Base-by-base conservation (phyloP, 371 early-diverging fungal genomes). In the Saksenaea oblongispora region DNA sequence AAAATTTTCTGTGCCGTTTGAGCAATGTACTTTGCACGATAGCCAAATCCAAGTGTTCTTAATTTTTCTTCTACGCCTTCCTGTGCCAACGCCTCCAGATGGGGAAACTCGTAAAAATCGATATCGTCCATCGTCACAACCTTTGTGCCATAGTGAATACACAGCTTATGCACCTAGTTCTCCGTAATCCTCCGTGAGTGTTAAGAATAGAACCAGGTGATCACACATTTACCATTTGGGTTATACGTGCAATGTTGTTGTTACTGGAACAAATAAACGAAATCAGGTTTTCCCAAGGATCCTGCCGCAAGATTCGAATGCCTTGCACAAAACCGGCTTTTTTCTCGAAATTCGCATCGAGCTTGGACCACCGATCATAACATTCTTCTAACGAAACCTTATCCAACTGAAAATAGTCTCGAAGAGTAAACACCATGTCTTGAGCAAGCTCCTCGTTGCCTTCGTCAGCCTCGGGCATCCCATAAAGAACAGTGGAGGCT, bases 261-360 rank as follows among this genome's bases (percentile, higher is more conserved):
- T 98, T 98, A 58, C 89, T 82, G 3, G 95, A 92, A 77, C 98
- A 98, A 31, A 99, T 98, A 68, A 99, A 99, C 13, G 91, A 86
- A 54, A 99, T 79, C 53, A 97, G 66, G 60, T 90, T 95, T 71
- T 98, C 96, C 62, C 91, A 81, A 2, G 98, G 95, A 58, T 93
- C 93, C 62, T 95, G 95, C 13, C 92, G 75, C 26, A 96, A 65
- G 3, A 93, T 88, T 36, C 98, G 85, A 14, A 95, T 85, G 14
- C 96, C 97, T 10, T 69, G 71, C 42, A 93, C 87, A 3, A 69
- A 47, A 0, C 60, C 41, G 0, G 86, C 82, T 57, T 89, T 83
- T 2, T 68, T 68, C 10, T 79, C 73, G 66, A 95, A 95, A 47
- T 91, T 87, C 0, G 69, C 51, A 58, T 95, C 96, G 0, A 67